Base-by-base conservation (phyloP, 805 yeast species). In the Kazachstania kunashirensis region DNA sequence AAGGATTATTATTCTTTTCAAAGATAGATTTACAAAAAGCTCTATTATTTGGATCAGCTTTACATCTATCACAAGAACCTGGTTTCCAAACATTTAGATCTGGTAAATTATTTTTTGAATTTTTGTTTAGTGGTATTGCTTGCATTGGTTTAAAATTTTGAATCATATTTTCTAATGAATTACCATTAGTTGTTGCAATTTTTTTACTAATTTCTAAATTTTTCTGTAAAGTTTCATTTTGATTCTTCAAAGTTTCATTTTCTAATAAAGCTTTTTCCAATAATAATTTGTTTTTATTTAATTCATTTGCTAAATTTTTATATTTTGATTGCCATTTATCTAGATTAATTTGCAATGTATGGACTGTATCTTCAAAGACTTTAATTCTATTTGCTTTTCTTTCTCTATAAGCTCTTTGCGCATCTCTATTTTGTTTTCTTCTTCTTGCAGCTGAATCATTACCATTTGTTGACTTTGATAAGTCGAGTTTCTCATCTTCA, bases 381-480 rank as follows among this genome's bases (percentile, higher is more conserved):
- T 76, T 75, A 5, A 85, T 88, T 34, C 89, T 63, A 24, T 82
- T 81, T 11, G 96, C 92, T 48, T 94, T 65, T 46, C 95, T 68
- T 57, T 85, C 94, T 46, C 96, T 65, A 63, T 85, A 84, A 1
- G 96, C 94, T 41, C 95, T 55, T 65, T 88, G 94, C 18, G 96
- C 95, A 14, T 92, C 95, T 41, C 96, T 66, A 55, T 86, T 86
- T 58, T 83, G 96, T 94, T 60, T 88, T 84, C 38, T 95, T 63
- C 59, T 85, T 82, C 15, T 84, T 75, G 84, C 78, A 13, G 30
- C 23, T n/a, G 42, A 39, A 25, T 34, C 38, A 2, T 16, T 14
- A 16, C 30, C 19, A 13, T 9, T 27, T n/a, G n/a, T n/a, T n/a
- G n/a, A n/a, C n/a, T n/a, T n/a, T n/a, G n/a, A n/a, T n/a, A n/a